Base-by-base conservation (phyloP, 1,139 yeast species). In the Geotrichum restrictum region DNA sequence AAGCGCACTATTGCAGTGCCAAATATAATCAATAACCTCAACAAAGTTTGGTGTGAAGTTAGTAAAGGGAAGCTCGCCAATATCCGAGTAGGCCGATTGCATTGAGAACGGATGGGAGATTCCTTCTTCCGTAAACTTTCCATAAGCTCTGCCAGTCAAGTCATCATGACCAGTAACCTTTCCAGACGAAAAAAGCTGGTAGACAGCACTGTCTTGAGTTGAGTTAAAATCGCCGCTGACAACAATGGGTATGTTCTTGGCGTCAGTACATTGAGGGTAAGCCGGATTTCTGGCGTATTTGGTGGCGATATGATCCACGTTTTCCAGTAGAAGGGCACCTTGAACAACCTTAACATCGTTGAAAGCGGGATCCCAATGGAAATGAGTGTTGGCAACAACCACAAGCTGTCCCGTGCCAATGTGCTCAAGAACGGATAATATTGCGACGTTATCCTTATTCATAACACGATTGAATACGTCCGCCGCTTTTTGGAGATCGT, bases 221-320 rank as follows among this genome's bases (percentile, higher is more conserved):
- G 98, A 91, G 72, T 94, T 94, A 74, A 89, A 91, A 74, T 94
- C 99, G 66, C 98, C 98, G 72, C 97, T 88, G 45, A 94, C 81
- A 36, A 93, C 71, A 58, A 89, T 70, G 19, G 96, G 89, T 34
- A 84, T 72, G 63, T 80, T 82, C 69, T 82, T 83, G 55, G 81
- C 69, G 48, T 82, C 88, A 18, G 78, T 78, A 53, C 70, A 64
- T 39, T 64, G 63, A 60, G 68, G 65, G 49, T 57, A 62, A 54
- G 61, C 60, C 3, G 49, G 36, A 22, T 38, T 40, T 31, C 60
- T 50, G 48, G 77, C 78, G 54, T 78, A 75, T 58, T 79, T 82
- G 64, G 79, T 79, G 50, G 81, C 70, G 42, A 84, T 69, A 1
- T 72, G 72, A 65, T 88, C 94, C 63, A 93, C 72, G 69, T 93